Conservation (phyloP, 2,329 filamentous ascomycete species). For the Diaporthe citriasiana region DNA sequence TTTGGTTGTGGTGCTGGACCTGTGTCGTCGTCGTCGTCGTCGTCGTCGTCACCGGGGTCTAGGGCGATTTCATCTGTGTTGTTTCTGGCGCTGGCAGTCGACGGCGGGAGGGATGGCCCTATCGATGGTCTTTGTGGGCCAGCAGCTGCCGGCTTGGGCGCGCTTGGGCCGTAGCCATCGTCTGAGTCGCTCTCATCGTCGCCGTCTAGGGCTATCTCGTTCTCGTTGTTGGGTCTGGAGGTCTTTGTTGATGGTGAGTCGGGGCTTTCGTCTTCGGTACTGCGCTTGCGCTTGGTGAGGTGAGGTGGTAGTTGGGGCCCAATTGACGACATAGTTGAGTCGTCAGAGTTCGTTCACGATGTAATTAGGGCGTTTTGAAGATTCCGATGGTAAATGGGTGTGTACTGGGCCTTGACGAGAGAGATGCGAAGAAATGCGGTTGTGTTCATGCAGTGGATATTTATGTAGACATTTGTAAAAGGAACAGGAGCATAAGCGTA, state of each 20-base stretch:
- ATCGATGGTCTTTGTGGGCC: constrained; percentile 44
- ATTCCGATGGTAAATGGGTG: background rate
- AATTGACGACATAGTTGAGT: constrained; percentile 72
- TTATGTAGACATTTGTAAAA: background rate
- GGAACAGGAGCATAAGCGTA: constrained; percentile 3
- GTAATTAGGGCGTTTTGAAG: background rate
- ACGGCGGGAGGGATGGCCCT: constrained; percentile 46
- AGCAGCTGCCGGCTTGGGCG: constrained; percentile 43
- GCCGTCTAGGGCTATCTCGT: constrained; percentile 63
- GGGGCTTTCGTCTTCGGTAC: constrained; percentile 55
- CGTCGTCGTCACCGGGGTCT: constrained; percentile 52
- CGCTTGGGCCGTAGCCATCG: constrained; percentile 59
- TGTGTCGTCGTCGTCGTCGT: constrained; percentile 53
- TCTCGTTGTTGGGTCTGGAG: constrained; percentile 61
- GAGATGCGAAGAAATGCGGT: background rate
- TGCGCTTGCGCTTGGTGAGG: constrained; percentile 74
- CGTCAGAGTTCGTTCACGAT: constrained; percentile 28
- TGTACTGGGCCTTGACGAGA: background rate
- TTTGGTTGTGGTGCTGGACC: constrained; percentile 44
- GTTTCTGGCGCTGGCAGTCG: constrained; percentile 12
- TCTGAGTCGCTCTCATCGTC: constrained; percentile 55
- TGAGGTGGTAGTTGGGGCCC: constrained; percentile 80
- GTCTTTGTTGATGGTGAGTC: constrained; percentile 62
- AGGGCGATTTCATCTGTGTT: constrained; percentile 57
- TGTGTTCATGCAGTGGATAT: constrained; percentile 11